A percentile compares a stretch with the other conserved stretches of the same genome.
These are phyloP conservation scores for Paramecium pentaurelia DNA, from an alignment of 73 alveolate species.

Conservation along the genomic window DNA sequence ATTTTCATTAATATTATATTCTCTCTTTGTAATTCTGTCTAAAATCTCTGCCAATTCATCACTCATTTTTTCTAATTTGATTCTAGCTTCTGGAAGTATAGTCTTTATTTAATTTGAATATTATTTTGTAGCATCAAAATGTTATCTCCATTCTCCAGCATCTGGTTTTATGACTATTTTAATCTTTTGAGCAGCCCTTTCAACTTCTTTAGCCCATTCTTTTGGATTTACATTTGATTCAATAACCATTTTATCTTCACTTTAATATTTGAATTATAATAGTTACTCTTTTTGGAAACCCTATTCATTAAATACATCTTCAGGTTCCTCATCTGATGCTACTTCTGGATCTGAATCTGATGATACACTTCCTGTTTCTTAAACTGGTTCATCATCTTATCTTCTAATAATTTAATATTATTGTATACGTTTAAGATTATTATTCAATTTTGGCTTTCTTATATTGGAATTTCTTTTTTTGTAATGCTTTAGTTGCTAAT, in stretches of 20 bases:
- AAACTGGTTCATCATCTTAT: neutral
- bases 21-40: conserved; percentile 56
- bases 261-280: neutral
- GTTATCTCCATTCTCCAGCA: conserved; percentile 63
- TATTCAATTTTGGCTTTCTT: conserved; percentile 54
- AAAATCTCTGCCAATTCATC: conserved; percentile 49
- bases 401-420: neutral
- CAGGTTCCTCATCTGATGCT: conserved; percentile 63
- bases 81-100: conserved; percentile 56
- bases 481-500: conserved; percentile 51
- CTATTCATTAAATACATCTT: conserved; percentile 37
- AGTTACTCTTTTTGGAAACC: conserved; percentile 42
- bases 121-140: conserved; percentile 52
- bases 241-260: conserved; percentile 54
- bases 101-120: conserved; percentile 20
- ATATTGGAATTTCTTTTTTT: conserved; percentile 30
- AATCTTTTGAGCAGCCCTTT: conserved; percentile 53
- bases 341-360: conserved; percentile 57
- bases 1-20: conserved; percentile 43
- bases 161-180: conserved; percentile 45
- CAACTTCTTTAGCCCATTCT: conserved; percentile 62
- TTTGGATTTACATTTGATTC: conserved; percentile 52
- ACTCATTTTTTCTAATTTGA: conserved; percentile 41
- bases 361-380: conserved; percentile 58
- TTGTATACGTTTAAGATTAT: conserved; percentile 27